These are phyloP conservation scores for Chenopodium album DNA, from an alignment of 148 eudicot genomes.

Conservation along the genomic window DNA sequence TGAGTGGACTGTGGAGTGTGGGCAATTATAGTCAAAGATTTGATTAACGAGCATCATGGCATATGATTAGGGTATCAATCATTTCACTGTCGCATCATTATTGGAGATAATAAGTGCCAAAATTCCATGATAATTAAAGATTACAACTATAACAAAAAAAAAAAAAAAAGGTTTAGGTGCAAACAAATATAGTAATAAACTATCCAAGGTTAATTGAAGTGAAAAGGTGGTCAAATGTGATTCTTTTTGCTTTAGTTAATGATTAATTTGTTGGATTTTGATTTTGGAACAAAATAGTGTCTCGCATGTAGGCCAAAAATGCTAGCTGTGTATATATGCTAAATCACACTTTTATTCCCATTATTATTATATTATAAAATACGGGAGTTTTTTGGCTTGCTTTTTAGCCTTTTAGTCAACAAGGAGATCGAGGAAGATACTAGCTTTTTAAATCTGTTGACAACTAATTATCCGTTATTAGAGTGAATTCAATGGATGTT, in stretches of 20 bases:
- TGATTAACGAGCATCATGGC: constrained; percentile 15
- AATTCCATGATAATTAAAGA: constrained; percentile 1
- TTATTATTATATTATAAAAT: not conserved
- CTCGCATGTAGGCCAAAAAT: not conserved
- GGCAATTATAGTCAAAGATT: constrained; percentile 15
- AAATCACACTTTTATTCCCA: not conserved
- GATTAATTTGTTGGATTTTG: not conserved
- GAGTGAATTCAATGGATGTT: no score
- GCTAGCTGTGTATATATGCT: not conserved
- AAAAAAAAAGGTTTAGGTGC: not conserved
- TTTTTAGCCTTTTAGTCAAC: not conserved
- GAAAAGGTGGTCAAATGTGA: not conserved
- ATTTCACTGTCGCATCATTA: constrained; percentile 7
- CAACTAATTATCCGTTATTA: no score
- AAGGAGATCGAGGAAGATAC: no score
- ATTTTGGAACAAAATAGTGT: not conserved
- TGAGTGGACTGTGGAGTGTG: not conserved
- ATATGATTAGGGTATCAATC: constrained; percentile 17
- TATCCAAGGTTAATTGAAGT: constrained; percentile 1
- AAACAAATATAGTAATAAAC: not conserved
- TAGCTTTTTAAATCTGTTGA: no score
- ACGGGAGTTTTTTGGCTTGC: not conserved
- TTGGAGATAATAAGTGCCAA: constrained; percentile 1
- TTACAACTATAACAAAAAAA: not conserved
- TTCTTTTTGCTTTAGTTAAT: constrained; percentile 8